phyloP scores from a whole-genome alignment of 2,329 filamentous ascomycete species.

The Aspergillus sergii region DNA sequence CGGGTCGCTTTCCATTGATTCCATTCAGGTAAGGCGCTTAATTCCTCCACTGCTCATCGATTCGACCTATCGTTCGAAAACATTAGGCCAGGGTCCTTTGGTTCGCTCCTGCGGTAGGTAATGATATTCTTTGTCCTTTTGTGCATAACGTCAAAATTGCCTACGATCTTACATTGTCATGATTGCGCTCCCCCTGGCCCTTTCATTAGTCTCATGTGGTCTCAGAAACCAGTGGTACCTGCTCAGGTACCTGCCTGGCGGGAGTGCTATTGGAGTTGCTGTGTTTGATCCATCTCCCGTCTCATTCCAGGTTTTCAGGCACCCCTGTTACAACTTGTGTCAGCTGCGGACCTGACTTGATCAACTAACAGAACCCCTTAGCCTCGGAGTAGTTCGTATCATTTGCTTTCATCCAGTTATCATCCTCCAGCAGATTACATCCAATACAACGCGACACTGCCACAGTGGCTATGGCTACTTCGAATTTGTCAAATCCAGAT shows the following conservation, averaged over 20 bases:
- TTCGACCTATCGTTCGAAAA: not conserved
- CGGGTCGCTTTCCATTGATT: conserved; percentile 2
- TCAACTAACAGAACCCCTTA: not conserved
- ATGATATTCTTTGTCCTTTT: not conserved
- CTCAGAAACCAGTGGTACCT: not conserved
- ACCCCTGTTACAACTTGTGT: not conserved
- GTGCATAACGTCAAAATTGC: not conserved
- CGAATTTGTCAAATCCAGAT: conserved; percentile 32
- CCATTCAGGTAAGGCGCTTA: conserved; percentile 10
- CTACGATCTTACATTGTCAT: not conserved
- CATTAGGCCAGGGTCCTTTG: not conserved
- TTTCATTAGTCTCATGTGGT: not conserved
- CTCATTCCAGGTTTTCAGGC: not conserved
- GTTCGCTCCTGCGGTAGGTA: not conserved
- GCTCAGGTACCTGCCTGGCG: not conserved
- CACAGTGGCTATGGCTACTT: conserved; percentile 22
- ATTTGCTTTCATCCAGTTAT: not conserved
- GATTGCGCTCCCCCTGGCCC: not conserved
- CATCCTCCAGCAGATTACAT: not conserved
- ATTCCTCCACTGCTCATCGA: conserved; percentile 2
- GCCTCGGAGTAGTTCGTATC: not conserved
- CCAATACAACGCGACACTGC: not conserved
- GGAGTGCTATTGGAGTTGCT: not conserved
- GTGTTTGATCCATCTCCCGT: conserved; percentile 1
- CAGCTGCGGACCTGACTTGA: not conserved